Conservation (phyloP, 2,329 filamentous ascomycete species). For the Xylariales sp. region DNA sequence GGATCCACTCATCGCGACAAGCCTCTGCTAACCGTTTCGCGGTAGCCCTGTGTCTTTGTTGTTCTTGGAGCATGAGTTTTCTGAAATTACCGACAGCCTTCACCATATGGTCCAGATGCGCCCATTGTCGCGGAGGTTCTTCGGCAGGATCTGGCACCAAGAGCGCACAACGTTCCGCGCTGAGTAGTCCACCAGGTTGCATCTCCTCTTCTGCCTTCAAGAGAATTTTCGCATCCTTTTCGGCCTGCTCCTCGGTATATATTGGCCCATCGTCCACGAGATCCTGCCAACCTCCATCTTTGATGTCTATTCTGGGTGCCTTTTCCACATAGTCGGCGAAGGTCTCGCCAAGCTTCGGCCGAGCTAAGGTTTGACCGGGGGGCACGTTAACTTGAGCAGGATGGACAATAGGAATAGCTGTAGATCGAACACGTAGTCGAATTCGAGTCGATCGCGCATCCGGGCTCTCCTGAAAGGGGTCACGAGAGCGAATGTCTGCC, state of each 20-base stretch:
- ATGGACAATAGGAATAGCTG: slow-evolving; percentile 54
- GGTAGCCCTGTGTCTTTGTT: slow-evolving; percentile 67
- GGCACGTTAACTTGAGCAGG: slow-evolving; percentile 50
- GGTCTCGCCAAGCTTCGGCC: slow-evolving; percentile 46
- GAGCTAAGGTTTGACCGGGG: slow-evolving; percentile 27
- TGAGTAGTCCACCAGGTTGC: slow-evolving; percentile 71
- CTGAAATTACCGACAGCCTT: slow-evolving; percentile 78
- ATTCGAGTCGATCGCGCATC: slow-evolving; percentile 32
- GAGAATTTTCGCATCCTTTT: slow-evolving; percentile 66
- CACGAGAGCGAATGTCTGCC: slow-evolving; percentile 14
- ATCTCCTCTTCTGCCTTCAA: slow-evolving; percentile 67
- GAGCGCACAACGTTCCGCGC: slow-evolving; percentile 62
- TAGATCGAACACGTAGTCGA: slow-evolving; percentile 42
- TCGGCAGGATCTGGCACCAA: slow-evolving; percentile 69
- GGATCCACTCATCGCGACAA: slow-evolving; percentile 70
- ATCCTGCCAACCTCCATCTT: slow-evolving; percentile 52
- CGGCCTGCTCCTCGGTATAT: slow-evolving; percentile 58
- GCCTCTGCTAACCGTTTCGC: slow-evolving; percentile 79
- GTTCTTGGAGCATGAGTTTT: slow-evolving; percentile 74
- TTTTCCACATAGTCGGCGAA: slow-evolving; percentile 55
- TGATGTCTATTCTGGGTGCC: slow-evolving; percentile 47
- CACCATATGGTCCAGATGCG: slow-evolving; percentile 81
- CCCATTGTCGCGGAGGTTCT: slow-evolving; percentile 75
- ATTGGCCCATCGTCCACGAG: slow-evolving; percentile 49
- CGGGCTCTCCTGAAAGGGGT: slow-evolving; percentile 14